Evolutionary conservation across 1,284 basidiomycete genomes (phyloP).

Genomic region (Peniophora sp.): DNA sequence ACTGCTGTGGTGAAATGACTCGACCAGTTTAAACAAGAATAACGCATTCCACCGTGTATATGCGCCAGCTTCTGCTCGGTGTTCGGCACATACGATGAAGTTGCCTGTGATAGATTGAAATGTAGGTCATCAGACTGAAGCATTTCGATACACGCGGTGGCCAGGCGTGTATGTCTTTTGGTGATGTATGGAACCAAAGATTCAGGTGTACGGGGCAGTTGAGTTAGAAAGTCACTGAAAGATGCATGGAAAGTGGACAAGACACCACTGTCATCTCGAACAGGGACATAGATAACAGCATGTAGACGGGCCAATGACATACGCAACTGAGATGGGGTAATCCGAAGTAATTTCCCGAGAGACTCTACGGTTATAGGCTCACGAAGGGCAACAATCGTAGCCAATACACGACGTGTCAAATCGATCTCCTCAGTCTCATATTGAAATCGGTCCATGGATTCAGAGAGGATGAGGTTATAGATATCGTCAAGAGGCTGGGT

Average conservation of each 20-base stretch:
- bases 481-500: not conserved
- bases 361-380: not conserved
- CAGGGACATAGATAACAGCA: not conserved
- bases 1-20: not conserved
- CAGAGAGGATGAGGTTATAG: not conserved
- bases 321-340: not conserved
- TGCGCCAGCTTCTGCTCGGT: not conserved
- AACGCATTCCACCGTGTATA: not conserved
- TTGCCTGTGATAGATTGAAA: not conserved
- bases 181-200: not conserved
- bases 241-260: not conserved
- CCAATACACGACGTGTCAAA: not conserved
- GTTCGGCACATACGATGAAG: not conserved
- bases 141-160: not conserved
- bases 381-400: not conserved
- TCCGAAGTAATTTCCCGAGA: not conserved
- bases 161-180: not conserved
- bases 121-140: not conserved
- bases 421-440: conserved; percentile 1
- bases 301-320: not conserved
- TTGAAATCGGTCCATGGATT: not conserved
- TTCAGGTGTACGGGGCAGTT: not conserved
- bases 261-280: not conserved
- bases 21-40: not conserved
- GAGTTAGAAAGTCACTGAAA: not conserved